Evolutionary conservation across 352 stramenopile genomes (phyloP).

Genomic region (Phytopythium vexans): DNA sequence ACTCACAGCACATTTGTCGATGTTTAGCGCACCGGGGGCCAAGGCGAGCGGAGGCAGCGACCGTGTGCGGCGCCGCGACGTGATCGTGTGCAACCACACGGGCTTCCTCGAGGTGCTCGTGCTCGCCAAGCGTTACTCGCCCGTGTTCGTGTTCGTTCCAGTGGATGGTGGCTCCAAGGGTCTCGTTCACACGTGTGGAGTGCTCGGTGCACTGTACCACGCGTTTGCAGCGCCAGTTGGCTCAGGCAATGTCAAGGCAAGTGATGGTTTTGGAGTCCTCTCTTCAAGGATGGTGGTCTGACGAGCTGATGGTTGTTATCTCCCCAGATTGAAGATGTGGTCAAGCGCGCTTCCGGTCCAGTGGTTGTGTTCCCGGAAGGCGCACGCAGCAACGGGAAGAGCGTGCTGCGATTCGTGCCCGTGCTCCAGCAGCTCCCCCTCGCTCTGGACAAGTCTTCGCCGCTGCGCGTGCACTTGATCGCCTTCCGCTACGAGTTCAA

Average conservation of each 20-base stretch:
- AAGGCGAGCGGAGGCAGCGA: conserved; percentile 22
- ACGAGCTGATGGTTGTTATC: conserved; percentile 8
- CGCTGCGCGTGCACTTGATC: conserved; percentile 61
- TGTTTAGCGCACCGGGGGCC: conserved; percentile 13
- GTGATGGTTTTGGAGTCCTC: conserved; percentile 3
- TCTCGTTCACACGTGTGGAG: conserved; percentile 58
- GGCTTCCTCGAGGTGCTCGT: conserved; percentile 80
- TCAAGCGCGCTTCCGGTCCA: conserved; percentile 47
- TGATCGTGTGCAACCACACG: conserved; percentile 83
- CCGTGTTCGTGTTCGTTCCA: conserved; percentile 66
- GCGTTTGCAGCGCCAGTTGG: conserved; percentile 45
- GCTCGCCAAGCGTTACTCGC: conserved; percentile 73
- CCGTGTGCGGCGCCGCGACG: conserved; percentile 43
- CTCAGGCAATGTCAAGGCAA: conserved; percentile 29
- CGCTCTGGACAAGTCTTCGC: conserved; percentile 3
- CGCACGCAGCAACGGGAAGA: conserved; percentile 76
- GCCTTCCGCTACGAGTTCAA: conserved; percentile 81
- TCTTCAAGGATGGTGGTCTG: background rate
- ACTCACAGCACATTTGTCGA: too few species aligned
- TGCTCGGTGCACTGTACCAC: conserved; percentile 65
- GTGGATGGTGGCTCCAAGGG: conserved; percentile 49
- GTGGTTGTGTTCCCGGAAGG: conserved; percentile 78
- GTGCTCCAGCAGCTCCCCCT: conserved; percentile 61
- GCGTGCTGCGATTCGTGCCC: conserved; percentile 63
- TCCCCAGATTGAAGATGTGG: conserved; percentile 71